Percentiles rank a stretch among this genome's conserved stretches.
Conservation (phyloP, 1,139 yeast genomes). For the Candida albicans region DNA sequence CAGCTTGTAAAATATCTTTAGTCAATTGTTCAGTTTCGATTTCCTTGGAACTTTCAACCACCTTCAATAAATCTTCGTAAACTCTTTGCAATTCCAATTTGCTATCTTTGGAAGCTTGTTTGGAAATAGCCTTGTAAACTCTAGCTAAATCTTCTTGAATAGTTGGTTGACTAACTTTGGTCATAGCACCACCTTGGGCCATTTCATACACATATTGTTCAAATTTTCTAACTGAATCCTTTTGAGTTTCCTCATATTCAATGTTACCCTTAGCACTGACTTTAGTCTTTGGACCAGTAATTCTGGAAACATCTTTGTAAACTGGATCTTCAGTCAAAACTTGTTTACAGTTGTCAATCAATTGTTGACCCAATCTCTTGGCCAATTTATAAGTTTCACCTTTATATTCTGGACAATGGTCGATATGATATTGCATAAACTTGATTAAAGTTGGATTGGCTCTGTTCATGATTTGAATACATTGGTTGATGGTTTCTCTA, state of each 20-base stretch:
- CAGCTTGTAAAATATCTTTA: slow-evolving; percentile 38
- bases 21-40: slow-evolving; percentile 53
- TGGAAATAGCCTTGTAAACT: slow-evolving; percentile 78
- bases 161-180: slow-evolving; percentile 68
- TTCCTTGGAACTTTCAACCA: slow-evolving; percentile 68
- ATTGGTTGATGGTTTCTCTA: slow-evolving; percentile 93
- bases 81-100: slow-evolving; percentile 77
- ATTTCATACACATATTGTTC: slow-evolving; percentile 95
- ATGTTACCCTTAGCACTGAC: slow-evolving; percentile 88
- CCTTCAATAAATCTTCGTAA: slow-evolving; percentile 74
- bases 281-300: slow-evolving; percentile 92
- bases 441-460: slow-evolving; percentile 91
- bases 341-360: slow-evolving; percentile 93
- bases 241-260: slow-evolving; percentile 77
- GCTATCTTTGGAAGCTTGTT: slow-evolving; percentile 64
- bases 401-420: slow-evolving; percentile 83
- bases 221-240: slow-evolving; percentile 88
- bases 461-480: slow-evolving; percentile 97
- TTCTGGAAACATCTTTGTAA: slow-evolving; percentile 89
- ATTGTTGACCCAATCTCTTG: slow-evolving; percentile 84
- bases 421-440: slow-evolving; percentile 96
- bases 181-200: slow-evolving; percentile 92
- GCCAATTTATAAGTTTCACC: slow-evolving; percentile 91
- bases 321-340: slow-evolving; percentile 82
- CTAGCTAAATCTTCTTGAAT: slow-evolving; percentile 82